These are phyloP conservation scores for Grammothele lineata DNA, from an alignment of 768 basidiomycete species.

Conservation along the genomic window DNA sequence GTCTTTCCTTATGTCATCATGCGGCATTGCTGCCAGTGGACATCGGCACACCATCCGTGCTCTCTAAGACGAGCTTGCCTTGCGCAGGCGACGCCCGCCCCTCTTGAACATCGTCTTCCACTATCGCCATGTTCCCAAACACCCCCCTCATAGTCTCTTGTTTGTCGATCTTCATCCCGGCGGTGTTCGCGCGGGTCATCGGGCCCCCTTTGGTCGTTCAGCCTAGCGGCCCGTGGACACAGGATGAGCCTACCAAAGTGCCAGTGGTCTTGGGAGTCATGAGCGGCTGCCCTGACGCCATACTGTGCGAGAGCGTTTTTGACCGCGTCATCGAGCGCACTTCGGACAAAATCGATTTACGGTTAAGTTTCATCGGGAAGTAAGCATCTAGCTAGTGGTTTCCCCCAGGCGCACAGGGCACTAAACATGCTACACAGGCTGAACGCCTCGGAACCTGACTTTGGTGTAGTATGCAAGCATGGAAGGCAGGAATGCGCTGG, in stretches of 20 bases:
- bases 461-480: slow-evolving; percentile 81
- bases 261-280: slow-evolving; percentile 56
- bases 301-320: slow-evolving; percentile 76
- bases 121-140: slow-evolving; percentile 7
- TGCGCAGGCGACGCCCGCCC: too few species aligned
- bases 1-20: too few species aligned
- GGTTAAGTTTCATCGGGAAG: slow-evolving; percentile 72
- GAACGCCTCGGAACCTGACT: slow-evolving; percentile 60
- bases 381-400: slow-evolving; percentile 32
- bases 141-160: not conserved
- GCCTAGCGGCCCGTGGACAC: slow-evolving; percentile 1
- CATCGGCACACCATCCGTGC: too few species aligned
- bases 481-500: slow-evolving; percentile 80
- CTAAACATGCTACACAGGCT: slow-evolving; percentile 36
- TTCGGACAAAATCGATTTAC: slow-evolving; percentile 59
- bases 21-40: too few species aligned
- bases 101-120: not conserved
- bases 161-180: not conserved
- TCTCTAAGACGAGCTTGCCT: too few species aligned
- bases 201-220: not conserved
- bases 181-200: not conserved
- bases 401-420: not conserved
- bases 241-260: slow-evolving; percentile 34
- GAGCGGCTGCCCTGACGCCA: slow-evolving; percentile 78
- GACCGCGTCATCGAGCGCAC: slow-evolving; percentile 65